phyloP scores from a whole-genome alignment of 345 rosid species.

The Bruguiera sexangula region DNA sequence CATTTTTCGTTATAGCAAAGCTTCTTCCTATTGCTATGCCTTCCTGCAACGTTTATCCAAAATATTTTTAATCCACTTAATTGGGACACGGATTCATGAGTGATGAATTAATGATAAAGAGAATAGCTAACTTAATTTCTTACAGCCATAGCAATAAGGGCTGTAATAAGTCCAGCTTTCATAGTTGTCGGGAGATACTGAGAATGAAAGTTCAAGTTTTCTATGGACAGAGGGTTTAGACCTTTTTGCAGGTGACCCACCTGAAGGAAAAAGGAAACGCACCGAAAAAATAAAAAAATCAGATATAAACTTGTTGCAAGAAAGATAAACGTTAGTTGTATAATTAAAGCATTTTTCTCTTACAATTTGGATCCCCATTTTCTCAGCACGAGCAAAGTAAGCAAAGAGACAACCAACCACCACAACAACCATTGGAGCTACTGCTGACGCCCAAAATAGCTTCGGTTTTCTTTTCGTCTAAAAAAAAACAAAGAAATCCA shows the following conservation, averaged over 20 bases:
- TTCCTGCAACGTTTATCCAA: slow-evolving; percentile 43
- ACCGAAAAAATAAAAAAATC: background rate
- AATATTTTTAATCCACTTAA: background rate
- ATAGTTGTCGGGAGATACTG: slow-evolving; percentile 47
- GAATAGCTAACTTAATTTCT: slow-evolving; percentile 4
- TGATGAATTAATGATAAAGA: background rate
- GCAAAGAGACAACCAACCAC: slow-evolving; percentile 64
- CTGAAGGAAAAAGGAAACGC: slow-evolving; percentile 27
- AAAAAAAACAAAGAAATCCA: slow-evolving; percentile 5
- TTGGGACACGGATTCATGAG: background rate
- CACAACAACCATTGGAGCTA: slow-evolving; percentile 76
- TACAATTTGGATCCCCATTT: slow-evolving; percentile 69
- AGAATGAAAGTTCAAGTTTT: slow-evolving; percentile 49
- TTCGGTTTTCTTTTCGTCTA: slow-evolving; percentile 68
- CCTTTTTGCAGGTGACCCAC: slow-evolving; percentile 80
- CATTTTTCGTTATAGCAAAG: slow-evolving; percentile 69
- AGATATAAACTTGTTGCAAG: background rate
- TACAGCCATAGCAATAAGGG: slow-evolving; percentile 71
- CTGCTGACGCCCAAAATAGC: slow-evolving; percentile 83
- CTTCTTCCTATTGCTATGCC: slow-evolving; percentile 90
- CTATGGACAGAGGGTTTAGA: slow-evolving; percentile 60
- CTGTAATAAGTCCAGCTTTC: slow-evolving; percentile 68
- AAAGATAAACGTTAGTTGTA: background rate
- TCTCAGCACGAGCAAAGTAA: slow-evolving; percentile 47
- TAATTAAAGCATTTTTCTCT: slow-evolving; percentile 12